Evolutionary conservation across 192 early-diverging fungal species (phyloP).

Genomic region (Funneliformis geosporum): DNA sequence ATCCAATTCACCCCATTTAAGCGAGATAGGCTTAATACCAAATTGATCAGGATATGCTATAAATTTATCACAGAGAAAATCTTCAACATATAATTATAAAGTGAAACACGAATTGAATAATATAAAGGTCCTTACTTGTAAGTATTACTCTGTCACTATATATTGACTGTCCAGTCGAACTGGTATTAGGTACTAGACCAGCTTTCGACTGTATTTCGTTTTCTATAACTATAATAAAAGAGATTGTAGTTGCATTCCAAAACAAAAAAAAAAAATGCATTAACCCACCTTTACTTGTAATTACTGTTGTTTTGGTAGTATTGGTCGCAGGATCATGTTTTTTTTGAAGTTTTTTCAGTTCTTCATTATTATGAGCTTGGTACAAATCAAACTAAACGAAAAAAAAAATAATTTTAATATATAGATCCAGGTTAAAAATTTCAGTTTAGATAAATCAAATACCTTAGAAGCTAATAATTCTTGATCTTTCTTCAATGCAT

Average conservation of each 20-base stretch:
- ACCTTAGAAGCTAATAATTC: constrained; percentile 34
- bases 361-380: constrained; percentile 31
- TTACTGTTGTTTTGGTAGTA: constrained; percentile 22
- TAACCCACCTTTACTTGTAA: not conserved
- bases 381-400: constrained; percentile 31
- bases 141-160: not conserved
- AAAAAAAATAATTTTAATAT: not conserved
- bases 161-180: not conserved
- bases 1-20: constrained; percentile 77
- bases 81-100: not conserved
- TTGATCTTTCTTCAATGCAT: constrained; percentile 37
- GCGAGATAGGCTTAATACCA: constrained; percentile 71
- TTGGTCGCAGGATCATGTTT: constrained; percentile 17
- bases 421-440: not conserved
- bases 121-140: not conserved
- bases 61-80: not conserved
- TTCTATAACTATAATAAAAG: constrained; percentile 5
- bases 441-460: not conserved
- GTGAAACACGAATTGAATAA: not conserved
- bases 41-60: constrained; percentile 57
- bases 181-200: not conserved
- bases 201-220: not conserved
- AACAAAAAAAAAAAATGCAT: no score
- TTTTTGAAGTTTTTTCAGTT: constrained; percentile 33
- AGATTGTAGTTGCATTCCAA: not conserved